Percentiles rank a stretch among this genome's conserved stretches.
These are phyloP conservation scores for Podospora tetraspora DNA, from an alignment of 495 filamentous ascomycete genomes.

Conservation along the genomic window DNA sequence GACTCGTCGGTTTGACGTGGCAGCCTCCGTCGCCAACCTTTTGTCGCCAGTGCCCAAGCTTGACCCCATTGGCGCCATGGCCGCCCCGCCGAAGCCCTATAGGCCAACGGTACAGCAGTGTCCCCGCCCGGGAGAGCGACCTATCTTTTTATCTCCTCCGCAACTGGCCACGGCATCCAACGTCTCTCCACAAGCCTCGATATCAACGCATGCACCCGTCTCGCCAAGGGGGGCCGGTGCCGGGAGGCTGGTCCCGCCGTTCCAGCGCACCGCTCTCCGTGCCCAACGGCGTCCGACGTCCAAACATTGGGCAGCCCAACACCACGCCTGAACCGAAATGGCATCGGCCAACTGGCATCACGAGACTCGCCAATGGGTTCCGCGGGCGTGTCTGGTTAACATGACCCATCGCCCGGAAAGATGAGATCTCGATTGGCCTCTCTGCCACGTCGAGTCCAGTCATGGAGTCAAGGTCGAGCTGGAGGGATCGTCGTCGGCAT, in stretches of 20 bases:
- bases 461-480: neutral
- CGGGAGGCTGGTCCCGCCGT: neutral
- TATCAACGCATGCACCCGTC: neutral
- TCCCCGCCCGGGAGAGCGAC: neutral
- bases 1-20: slow-evolving; percentile 26
- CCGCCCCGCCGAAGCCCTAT: neutral
- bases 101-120: neutral
- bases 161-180: neutral
- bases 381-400: neutral
- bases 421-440: neutral
- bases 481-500: neutral
- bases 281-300: neutral
- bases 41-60: slow-evolving; percentile 1
- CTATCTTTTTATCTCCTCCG: neutral
- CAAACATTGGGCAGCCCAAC: neutral
- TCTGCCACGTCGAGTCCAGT: neutral
- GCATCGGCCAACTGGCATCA: neutral
- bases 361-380: neutral
- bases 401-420: neutral
- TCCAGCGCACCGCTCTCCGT: neutral
- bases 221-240: neutral
- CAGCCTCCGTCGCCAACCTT: slow-evolving; percentile 24
- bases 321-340: neutral
- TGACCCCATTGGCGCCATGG: slow-evolving; percentile 19
- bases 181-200: neutral